Percentiles rank a stretch among this genome's conserved stretches.
Conservation (phyloP, 1,139 yeast species). For the Casaregolazyma lundiana region DNA sequence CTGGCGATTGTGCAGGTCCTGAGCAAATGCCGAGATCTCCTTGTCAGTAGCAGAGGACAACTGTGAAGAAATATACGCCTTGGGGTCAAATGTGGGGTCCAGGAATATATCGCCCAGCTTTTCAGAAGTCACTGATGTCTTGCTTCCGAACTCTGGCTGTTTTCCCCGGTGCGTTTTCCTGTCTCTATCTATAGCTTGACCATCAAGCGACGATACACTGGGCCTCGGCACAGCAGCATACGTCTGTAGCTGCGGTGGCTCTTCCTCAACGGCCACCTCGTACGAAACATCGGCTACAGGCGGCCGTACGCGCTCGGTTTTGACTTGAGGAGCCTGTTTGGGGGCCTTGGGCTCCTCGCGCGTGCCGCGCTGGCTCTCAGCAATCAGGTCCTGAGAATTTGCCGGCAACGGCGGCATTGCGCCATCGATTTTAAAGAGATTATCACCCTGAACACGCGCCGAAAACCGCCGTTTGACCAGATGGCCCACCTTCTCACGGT, state of each 20-base stretch:
- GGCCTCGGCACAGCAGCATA: background rate
- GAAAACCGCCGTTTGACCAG: constrained; percentile 27
- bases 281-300: background rate
- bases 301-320: background rate
- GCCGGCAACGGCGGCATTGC: constrained; percentile 25
- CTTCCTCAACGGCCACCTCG: background rate
- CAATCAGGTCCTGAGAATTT: constrained; percentile 26
- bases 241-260: background rate
- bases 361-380: constrained; percentile 17
- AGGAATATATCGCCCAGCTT: constrained; percentile 13
- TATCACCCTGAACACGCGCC: constrained; percentile 20
- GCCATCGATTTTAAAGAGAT: constrained; percentile 13
- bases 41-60: constrained; percentile 64
- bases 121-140: background rate
- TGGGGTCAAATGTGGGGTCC: constrained; percentile 43
- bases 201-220: background rate
- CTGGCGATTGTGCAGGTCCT: constrained; percentile 50
- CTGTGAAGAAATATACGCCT: constrained; percentile 48
- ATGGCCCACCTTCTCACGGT: constrained; percentile 26
- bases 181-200: background rate
- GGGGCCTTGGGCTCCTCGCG: background rate
- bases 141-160: constrained; percentile 2
- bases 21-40: constrained; percentile 68
- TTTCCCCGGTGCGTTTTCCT: background rate
- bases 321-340: background rate